Evolutionary conservation across 2,329 filamentous ascomycete species (phyloP), one percentile per base, ranked within the genome.

Genomic region (Phoma sp.): DNA sequence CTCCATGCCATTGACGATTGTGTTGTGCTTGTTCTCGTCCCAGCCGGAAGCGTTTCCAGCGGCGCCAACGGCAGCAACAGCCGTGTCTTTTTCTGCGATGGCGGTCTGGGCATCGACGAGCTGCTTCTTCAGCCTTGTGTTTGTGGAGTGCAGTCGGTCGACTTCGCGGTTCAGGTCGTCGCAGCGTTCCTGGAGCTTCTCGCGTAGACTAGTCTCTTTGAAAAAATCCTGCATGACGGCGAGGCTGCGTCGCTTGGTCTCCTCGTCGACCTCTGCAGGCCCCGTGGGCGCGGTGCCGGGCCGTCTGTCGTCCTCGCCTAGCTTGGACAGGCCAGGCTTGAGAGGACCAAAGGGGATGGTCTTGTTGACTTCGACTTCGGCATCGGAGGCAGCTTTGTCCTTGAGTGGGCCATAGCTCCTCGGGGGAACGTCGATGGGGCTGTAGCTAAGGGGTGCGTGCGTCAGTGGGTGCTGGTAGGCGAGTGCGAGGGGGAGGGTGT

Each of bases 201-300:
- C 73, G 46, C 73, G 68, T n/a, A 69, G 40, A 29, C 60, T 74
- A 2, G 73, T 75, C 61, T 75, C 73, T 57, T 72, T 74, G 65
- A 75, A 72, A 58, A 75, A 75, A 57, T 75, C 72, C 24, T 74
- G 72, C 73, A 75, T 74, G 38, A 74, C 69, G 56, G 73, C 66
- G 6, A 67, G 66, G 57, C 69, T 74, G 43, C 66, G 67, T 19
- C 70, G 53, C 55, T 69, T 70, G 40, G 61, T 69, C 43, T 75
- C 73, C 13, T 67, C 46, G 22, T 74, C 70, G 47, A 63, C 56
- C 41, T 73, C 71, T 13, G 62, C 67, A 19, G 69, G 55, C 32
- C 68, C 69, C 38, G 60, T 69, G 31, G 73, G 73, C 8, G 72
- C 70, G 12, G 71, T 74, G 45, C 70, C 71, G 31, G 72, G 71